phyloP scores from a whole-genome alignment of 179 eudicot genomes.

The Drosera spatulata region DNA sequence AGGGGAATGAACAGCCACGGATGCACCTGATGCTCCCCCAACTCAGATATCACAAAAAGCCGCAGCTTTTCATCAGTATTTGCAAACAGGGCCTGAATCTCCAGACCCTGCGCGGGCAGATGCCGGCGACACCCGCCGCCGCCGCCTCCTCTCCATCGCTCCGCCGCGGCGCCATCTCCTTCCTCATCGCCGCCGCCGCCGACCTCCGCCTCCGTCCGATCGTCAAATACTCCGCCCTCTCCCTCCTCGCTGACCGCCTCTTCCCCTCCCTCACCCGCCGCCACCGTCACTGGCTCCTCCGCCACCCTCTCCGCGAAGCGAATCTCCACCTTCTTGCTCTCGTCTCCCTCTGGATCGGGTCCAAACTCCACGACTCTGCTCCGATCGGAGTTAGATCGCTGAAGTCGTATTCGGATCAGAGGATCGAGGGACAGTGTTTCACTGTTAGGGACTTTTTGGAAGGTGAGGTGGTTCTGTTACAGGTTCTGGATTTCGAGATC shows the following conservation, averaged over 20 bases:
- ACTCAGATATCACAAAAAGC: no score
- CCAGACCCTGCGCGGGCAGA: no score
- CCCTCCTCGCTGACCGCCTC: constrained; percentile 65
- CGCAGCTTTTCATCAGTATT: no score
- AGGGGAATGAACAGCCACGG: no score
- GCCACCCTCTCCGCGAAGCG: no score
- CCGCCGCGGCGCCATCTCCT: constrained; percentile 27
- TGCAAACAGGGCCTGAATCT: no score
- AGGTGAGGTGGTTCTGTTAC: constrained; percentile 61
- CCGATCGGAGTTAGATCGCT: constrained; percentile 38
- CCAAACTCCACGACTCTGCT: constrained; percentile 65
- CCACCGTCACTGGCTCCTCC: no score
- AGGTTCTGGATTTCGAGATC: constrained; percentile 52
- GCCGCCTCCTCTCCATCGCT: not conserved
- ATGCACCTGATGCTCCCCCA: no score
- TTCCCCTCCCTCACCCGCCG: constrained; percentile 16
- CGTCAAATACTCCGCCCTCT: constrained; percentile 72
- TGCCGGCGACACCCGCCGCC: no score
- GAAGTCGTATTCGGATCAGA: constrained; percentile 41
- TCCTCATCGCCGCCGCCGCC: constrained; percentile 38
- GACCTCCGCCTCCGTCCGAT: constrained; percentile 8
- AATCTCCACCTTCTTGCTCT: constrained; percentile 26
- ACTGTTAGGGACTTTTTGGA: constrained; percentile 50
- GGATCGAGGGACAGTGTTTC: constrained; percentile 62
- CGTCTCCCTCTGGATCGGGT: constrained; percentile 70